Evolutionary conservation across 1,139 yeast species (phyloP), one percentile per base, ranked within the genome.

Genomic region (Meyerozyma carpophila): DNA sequence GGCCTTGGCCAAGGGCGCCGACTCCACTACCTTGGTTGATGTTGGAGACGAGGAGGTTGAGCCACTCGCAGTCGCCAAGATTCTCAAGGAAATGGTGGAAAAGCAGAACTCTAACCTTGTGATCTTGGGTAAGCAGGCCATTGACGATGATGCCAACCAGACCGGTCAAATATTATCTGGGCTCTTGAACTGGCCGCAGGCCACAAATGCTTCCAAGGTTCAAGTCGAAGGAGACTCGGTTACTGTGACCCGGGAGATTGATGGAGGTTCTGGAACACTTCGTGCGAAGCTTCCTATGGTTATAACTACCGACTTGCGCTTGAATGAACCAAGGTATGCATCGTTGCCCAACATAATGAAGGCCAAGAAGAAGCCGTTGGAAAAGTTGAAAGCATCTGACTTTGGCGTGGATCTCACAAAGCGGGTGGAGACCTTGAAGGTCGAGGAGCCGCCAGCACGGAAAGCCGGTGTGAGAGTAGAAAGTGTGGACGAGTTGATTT

Each of bases 141-240:
- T 93, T 56, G 98, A 93, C 64, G 95, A 90, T 56, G 98, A 93
- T 60, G 75, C 88, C 41, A 89, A 88, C 65, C 96, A 91, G 65
- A 91, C 97, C n/a, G 98, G 98, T 24, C 98, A 91, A 66, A 88
- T 93, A 81, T 77, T 93, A 47, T 98, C 97, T 2, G 98, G 97
- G 7, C 71, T 93, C 51, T 77, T 93, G 65, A 81, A 84, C 58
- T 93, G 98, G 98, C 95, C 98, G 14, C 98, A 93, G 66, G 98
- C 97, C 32, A 91, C 97, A 39, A 88, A 90, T 61, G 98, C 98
- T 8, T 84, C 95, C 41, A 86, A 89, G 65, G 94, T 93, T 31
- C 86, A 77, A 44, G 62, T 88, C 25, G 77, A 73, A 37, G 81
- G 79, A 26, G 82, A 77, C 42, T 64, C 66, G 43, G 84, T 89